Base-by-base conservation (phyloP, 1,284 basidiomycete genomes). In the Cryptococcus amylolentus region DNA sequence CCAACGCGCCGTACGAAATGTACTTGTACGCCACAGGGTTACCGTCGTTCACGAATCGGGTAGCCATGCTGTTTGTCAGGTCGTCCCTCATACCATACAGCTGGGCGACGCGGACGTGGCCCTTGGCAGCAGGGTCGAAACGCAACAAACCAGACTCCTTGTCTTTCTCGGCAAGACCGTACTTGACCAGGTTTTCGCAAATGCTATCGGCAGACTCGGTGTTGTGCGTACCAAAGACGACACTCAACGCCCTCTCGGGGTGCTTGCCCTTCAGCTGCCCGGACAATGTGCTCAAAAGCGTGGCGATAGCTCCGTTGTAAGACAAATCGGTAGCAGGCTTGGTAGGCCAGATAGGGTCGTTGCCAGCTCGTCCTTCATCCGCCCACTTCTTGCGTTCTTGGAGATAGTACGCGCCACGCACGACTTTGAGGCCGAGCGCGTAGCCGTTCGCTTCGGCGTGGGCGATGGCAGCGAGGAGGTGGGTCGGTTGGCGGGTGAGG, bases 321-420 rank as follows among this genome's bases (percentile, higher is more conserved):
- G 86, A 87, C 4, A 72, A 76, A 72, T 97, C 94, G 4, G 94
- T 95, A 52, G 89, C 86, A 1, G 68, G 56, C 69, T 81, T 81
- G 68, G 67, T 64, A 26, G 69, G 66, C 79, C 80, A 81, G 56
- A 80, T 78, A 27, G 80, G 80, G 60, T 77, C 77, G 5, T 70
- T 62, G 20, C 73, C 74, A 13, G 58, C 54, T 39, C 72, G 64
- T n/a, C 66, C 64, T 43, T 75, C 71, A 20, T 64, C 54, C 35
- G 58, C 55, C 77, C 77, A 79, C 56, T 70, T 70, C 49, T 67
- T 54, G 42, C 72, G 55, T 72, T 97, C 95, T 54, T 87, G 82
- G 1, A 85, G 83, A 66, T 94, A 89, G 75, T 97, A 98, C 2
- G 94, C 94, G 0, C 94, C 95, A 26, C 95, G 85, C 37, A 98